Percentiles rank a stretch among this genome's conserved stretches.
These are phyloP conservation scores for Ganoderma meredithae DNA, from an alignment of 1,284 basidiomycete genomes.

Conservation along the genomic window DNA sequence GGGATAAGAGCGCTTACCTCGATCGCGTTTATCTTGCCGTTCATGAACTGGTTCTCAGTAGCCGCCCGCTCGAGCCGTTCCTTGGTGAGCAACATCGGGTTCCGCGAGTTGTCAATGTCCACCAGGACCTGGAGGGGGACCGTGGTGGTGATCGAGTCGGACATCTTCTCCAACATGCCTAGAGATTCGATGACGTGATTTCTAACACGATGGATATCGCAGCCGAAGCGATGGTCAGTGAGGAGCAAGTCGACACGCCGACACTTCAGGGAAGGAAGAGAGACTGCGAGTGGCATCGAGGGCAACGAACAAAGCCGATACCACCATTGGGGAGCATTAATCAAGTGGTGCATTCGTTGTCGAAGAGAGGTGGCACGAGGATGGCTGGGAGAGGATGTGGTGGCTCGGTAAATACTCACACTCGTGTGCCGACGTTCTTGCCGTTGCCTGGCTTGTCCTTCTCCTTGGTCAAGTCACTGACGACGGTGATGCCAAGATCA, in stretches of 20 bases:
- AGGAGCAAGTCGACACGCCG: slow-evolving; percentile 11
- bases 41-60: slow-evolving; percentile 89
- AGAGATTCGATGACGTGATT: slow-evolving; percentile 77
- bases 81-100: slow-evolving; percentile 81
- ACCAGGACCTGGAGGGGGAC: slow-evolving; percentile 75
- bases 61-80: slow-evolving; percentile 81
- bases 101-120: slow-evolving; percentile 80
- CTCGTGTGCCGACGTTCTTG: slow-evolving; percentile 74
- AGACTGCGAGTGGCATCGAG: not conserved
- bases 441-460: slow-evolving; percentile 68
- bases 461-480: slow-evolving; percentile 81
- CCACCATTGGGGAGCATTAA: not conserved
- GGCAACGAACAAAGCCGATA: slow-evolving; percentile 1
- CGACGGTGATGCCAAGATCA: slow-evolving; percentile 79
- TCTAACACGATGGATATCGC: slow-evolving; percentile 43
- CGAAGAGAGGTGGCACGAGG: not conserved
- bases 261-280: slow-evolving; percentile 1
- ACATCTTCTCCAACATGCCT: slow-evolving; percentile 67
- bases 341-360: not conserved
- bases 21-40: slow-evolving; percentile 84
- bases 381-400: not conserved
- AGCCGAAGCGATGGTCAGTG: slow-evolving; percentile 9
- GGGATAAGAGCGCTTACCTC: slow-evolving; percentile 53
- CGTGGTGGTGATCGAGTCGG: slow-evolving; percentile 64
- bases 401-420: slow-evolving; percentile 51